A percentile compares a stretch with the other conserved stretches of the same genome.
Conservation (phyloP, 1,284 basidiomycete species). For the Rhodofomes roseus region DNA sequence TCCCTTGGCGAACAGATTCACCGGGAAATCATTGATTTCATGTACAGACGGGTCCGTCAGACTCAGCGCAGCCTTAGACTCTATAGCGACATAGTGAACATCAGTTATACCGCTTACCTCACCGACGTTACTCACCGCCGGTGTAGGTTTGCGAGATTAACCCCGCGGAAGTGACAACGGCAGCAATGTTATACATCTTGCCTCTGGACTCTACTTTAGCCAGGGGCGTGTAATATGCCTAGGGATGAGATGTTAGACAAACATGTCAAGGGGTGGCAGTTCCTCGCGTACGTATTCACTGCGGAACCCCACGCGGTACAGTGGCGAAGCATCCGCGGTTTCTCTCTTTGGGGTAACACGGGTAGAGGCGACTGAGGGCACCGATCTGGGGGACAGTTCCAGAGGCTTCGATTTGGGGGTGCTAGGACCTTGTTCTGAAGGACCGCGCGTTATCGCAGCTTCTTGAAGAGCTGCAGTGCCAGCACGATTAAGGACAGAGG, state of each 20-base stretch:
- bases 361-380: background rate
- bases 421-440: background rate
- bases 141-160: slow-evolving; percentile 8
- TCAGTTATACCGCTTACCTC: background rate
- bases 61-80: slow-evolving; percentile 20
- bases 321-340: background rate
- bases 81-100: slow-evolving; percentile 18
- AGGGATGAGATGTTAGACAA: background rate
- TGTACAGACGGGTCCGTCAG: slow-evolving; percentile 44
- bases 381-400: background rate
- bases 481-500: background rate
- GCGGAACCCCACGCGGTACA: background rate
- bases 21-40: slow-evolving; percentile 26
- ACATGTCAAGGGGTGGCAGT: background rate
- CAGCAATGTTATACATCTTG: slow-evolving; percentile 19
- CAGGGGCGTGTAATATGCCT: slow-evolving; percentile 17
- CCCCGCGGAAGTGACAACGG: slow-evolving; percentile 14
- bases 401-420: background rate
- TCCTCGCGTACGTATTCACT: background rate
- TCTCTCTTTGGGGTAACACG: background rate
- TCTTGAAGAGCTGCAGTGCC: background rate
- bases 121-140: slow-evolving; percentile 13
- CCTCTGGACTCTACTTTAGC: slow-evolving; percentile 5
- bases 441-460: background rate
- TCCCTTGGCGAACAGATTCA: slow-evolving; percentile 52